Conservation (phyloP, 1,284 basidiomycete species). For the Tilletia indica region DNA sequence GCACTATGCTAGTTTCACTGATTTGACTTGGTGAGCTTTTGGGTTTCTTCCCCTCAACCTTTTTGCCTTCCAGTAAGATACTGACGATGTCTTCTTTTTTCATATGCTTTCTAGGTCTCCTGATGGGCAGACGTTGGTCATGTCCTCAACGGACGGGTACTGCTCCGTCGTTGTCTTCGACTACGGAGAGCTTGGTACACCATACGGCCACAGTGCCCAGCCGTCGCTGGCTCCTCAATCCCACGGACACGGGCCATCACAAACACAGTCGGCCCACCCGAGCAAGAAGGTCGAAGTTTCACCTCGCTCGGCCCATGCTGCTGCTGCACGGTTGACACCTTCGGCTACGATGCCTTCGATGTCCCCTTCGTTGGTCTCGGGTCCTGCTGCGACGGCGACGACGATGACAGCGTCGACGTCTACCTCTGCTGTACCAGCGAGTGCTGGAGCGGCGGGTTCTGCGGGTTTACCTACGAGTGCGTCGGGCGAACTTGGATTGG, state of each 20-base stretch:
- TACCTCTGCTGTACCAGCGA: background rate
- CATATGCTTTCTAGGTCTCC: conserved; percentile 83
- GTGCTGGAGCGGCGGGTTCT: background rate
- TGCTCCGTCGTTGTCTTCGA: conserved; percentile 81
- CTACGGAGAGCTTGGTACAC: conserved; percentile 81
- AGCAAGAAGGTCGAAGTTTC: conserved; percentile 21
- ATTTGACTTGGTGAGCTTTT: conserved; percentile 82
- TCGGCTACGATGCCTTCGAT: conserved; percentile 14
- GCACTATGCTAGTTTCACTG: conserved; percentile 97
- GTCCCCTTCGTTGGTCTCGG: background rate
- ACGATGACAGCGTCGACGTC: background rate
- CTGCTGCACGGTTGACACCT: conserved; percentile 26
- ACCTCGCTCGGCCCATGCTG: conserved; percentile 28
- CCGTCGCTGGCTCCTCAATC: conserved; percentile 31
- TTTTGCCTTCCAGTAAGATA: background rate
- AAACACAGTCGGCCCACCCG: conserved; percentile 22
- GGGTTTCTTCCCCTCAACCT: background rate
- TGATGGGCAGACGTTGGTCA: conserved; percentile 86
- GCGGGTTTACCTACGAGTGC: conserved; percentile 21
- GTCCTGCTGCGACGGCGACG: background rate
- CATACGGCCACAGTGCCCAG: conserved; percentile 40
- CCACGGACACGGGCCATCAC: conserved; percentile 20
- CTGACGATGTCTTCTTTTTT: too few relatives aligned
- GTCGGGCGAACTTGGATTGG: conserved; percentile 20
- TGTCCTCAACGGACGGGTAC: conserved; percentile 92